Percentiles rank a stretch among this genome's conserved stretches.
These are phyloP conservation scores for Massarina eburnea DNA, from an alignment of 2,329 filamentous ascomycete species.

Conservation along the genomic window DNA sequence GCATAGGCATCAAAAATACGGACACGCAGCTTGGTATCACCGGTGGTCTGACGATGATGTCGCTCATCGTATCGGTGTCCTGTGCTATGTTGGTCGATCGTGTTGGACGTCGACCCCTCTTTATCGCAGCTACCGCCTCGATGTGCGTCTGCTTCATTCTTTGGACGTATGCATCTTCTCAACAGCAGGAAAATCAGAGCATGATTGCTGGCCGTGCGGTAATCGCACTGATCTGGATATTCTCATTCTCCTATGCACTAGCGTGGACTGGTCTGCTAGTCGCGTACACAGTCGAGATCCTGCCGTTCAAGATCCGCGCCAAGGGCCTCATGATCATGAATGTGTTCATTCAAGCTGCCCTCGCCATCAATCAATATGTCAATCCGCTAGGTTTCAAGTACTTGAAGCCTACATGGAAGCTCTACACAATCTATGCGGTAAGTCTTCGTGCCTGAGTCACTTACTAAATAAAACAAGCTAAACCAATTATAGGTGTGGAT, in stretches of 20 bases:
- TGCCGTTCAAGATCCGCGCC: conserved; percentile 51
- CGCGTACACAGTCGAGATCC: conserved; percentile 50
- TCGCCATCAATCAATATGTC: conserved; percentile 63
- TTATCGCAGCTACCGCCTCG: conserved; percentile 40
- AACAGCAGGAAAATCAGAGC: conserved; percentile 48
- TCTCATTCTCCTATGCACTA: conserved; percentile 14
- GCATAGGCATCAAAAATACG: conserved; percentile 59
- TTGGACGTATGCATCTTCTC: conserved; percentile 47
- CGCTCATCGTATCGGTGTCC: conserved; percentile 59
- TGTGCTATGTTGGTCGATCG: conserved; percentile 47
- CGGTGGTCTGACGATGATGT: conserved; percentile 61
- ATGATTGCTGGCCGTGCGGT: conserved; percentile 49
- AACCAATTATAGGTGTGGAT: conserved; percentile 54
- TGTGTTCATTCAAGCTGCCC: conserved; percentile 62
- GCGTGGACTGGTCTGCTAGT: conserved; percentile 40
- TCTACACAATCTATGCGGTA: conserved; percentile 66
- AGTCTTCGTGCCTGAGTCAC: conserved; percentile 16
- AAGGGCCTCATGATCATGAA: conserved; percentile 59
- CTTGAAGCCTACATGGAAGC: conserved; percentile 60
- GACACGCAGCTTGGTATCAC: conserved; percentile 46
- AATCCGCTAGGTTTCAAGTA: conserved; percentile 66
- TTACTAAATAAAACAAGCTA: conserved; percentile 6
- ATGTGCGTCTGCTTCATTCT: conserved; percentile 45
- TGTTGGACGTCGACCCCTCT: conserved; percentile 27
- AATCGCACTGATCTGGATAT: conserved; percentile 45